Evolutionary conservation across 352 stramenopile genomes (phyloP).

Genomic region (Pythium apleroticum): DNA sequence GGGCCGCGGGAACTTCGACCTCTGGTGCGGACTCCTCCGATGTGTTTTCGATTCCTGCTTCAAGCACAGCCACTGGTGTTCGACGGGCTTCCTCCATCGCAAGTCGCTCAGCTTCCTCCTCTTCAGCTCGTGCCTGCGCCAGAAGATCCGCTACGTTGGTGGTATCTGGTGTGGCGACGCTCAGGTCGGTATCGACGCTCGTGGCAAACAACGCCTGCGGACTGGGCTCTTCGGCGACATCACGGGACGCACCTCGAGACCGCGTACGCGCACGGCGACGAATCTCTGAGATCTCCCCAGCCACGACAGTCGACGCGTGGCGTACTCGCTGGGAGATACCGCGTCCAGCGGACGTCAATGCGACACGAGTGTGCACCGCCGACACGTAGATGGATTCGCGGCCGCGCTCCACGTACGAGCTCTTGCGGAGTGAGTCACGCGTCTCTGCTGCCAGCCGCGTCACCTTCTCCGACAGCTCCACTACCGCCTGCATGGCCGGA

Average conservation of each 20-base stretch:
- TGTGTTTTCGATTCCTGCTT: neutral
- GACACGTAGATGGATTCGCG: constrained; percentile 54
- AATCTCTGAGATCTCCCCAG: constrained; percentile 37
- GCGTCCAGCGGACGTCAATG: constrained; percentile 43
- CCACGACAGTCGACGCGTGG: constrained; percentile 40
- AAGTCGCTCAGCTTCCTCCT: constrained; percentile 19
- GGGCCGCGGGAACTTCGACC: neutral
- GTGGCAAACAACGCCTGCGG: constrained; percentile 17
- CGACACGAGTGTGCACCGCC: constrained; percentile 45
- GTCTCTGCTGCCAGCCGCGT: constrained; percentile 37
- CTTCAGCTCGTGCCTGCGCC: constrained; percentile 17
- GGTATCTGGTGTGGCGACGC: neutral
- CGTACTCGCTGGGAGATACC: constrained; percentile 49
- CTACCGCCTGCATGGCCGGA: constrained; percentile 46
- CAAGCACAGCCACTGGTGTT: neutral
- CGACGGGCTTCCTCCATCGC: constrained; percentile 20
- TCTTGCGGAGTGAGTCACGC: constrained; percentile 30
- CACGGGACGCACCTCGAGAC: constrained; percentile 24
- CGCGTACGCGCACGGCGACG: constrained; percentile 45
- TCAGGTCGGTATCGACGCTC: constrained; percentile 2
- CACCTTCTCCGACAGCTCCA: constrained; percentile 45
- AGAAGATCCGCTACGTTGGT: constrained; percentile 16
- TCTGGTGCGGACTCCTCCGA: neutral
- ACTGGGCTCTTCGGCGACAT: constrained; percentile 15
- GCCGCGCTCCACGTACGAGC: constrained; percentile 41